Evolutionary conservation across 768 basidiomycete genomes (phyloP).

Genomic region (Pleurotus eryngii): DNA sequence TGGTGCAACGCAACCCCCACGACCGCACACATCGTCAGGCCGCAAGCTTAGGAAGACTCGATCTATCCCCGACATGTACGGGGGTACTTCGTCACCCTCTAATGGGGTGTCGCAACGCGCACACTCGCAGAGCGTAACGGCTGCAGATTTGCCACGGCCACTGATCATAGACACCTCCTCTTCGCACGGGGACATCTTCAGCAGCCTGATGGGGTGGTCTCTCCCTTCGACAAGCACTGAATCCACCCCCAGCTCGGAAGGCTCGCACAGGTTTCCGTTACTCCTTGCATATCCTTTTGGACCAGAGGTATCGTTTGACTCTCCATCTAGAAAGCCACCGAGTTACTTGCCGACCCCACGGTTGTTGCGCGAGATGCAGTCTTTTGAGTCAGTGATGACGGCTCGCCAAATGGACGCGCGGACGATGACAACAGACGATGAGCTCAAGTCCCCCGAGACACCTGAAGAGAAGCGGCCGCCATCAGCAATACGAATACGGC

Average conservation of each 20-base stretch:
- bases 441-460: background rate
- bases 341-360: constrained; percentile 44
- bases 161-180: constrained; percentile 20
- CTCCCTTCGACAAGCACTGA: constrained; percentile 29
- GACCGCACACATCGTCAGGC: constrained; percentile 23
- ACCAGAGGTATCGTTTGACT: constrained; percentile 55
- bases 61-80: constrained; percentile 64
- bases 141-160: constrained; percentile 55
- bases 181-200: constrained; percentile 51
- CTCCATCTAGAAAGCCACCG: constrained; percentile 45
- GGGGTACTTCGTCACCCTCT: constrained; percentile 22
- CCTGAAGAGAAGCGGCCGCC: constrained; percentile 19
- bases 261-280: constrained; percentile 19
- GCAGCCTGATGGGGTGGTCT: constrained; percentile 62
- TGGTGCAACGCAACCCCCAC: constrained; percentile 25
- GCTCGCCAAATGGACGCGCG: constrained; percentile 50
- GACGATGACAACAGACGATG: constrained; percentile 4
- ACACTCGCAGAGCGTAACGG: constrained; percentile 79
- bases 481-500: constrained; percentile 22
- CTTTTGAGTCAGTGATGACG: constrained; percentile 80
- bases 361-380: constrained; percentile 79
- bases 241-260: constrained; percentile 2
- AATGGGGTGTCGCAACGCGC: constrained; percentile 45
- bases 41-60: constrained; percentile 68
- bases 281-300: constrained; percentile 61